Base-by-base conservation (phyloP, 2,329 filamentous ascomycete species). In the Aspergillus uvarum region DNA sequence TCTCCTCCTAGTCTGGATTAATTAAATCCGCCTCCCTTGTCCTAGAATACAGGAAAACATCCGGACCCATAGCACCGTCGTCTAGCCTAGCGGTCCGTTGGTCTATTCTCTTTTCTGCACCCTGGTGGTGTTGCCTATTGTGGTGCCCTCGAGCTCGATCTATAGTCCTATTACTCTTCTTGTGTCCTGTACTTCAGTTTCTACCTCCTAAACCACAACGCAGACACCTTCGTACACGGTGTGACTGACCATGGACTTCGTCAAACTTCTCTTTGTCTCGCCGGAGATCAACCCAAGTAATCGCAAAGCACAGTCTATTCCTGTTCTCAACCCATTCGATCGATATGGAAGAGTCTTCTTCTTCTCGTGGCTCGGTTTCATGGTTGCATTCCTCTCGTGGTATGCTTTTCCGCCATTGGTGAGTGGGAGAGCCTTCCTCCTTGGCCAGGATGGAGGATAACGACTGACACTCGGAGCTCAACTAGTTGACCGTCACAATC, bases 351-450 rank as follows among this genome's bases (percentile, higher is more conserved):
- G 92, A 6, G 92, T 95, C 0, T 96, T 96, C 77, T 92, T 93
- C 81, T 96, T 96, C 79, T 90, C 89, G 1, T 95, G 90, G 87
- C 83, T 92, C 51, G 90, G 90, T 2, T 95, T 95, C 76, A 87
- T 95, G 83, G 85, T 94, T 56, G 89, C 90, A 7, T 96, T 96
- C 77, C 91, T 91, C 83, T 92, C 91, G 11, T 96, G 85, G 85
- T 96, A 96, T 80, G 90, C 92, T 1, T 96, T 96, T 76, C 91
- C 92, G 65, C 92, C 92, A 67, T 80, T 95, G 72, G 87, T 91
- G 82, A 78, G 83, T 75, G 42, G 42, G 32, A 3, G 14, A 21
- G 26, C 49, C 59, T 64, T 35, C 59, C 59, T 47, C 38, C 48
- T 12, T 48, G 21, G n/a, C 6, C 6, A n/a, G 3, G 2, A 26